Conservation (phyloP, 495 filamentous ascomycete genomes). For the Bacidia rubella region DNA sequence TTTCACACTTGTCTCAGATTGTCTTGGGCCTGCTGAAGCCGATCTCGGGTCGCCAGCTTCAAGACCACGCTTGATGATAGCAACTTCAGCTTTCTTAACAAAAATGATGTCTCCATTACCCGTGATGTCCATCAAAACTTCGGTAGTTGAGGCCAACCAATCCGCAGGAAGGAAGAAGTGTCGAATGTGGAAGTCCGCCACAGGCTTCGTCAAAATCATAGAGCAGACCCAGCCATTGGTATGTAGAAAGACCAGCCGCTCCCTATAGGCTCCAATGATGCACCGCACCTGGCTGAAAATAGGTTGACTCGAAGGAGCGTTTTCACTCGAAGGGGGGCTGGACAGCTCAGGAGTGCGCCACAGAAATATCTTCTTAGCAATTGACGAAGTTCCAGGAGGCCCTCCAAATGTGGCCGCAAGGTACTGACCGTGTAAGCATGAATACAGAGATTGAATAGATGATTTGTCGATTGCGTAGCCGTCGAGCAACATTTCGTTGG, state of each 20-base stretch:
- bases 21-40: background rate
- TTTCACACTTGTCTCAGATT: background rate
- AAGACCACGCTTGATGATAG: conserved; percentile 23
- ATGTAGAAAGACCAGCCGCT: conserved; percentile 16
- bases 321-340: background rate
- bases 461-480: background rate
- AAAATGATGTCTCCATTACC: conserved; percentile 20
- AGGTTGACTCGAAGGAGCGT: conserved; percentile 9
- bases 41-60: background rate
- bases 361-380: background rate
- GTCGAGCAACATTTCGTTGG: background rate
- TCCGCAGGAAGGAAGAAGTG: conserved; percentile 20
- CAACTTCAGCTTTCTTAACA: conserved; percentile 18
- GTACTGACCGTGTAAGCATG: background rate
- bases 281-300: conserved; percentile 12
- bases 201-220: conserved; percentile 1
- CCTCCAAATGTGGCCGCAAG: background rate
- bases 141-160: conserved; percentile 9
- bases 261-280: conserved; percentile 9
- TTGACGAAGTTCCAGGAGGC: background rate
- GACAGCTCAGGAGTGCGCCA: background rate
- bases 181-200: background rate
- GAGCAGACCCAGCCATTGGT: conserved; percentile 15
- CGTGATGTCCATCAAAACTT: conserved; percentile 12
- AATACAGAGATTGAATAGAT: background rate